Evolutionary conservation across 768 basidiomycete species (phyloP), one percentile per base, ranked within the genome.

Genomic region (Kwoniella sp.): DNA sequence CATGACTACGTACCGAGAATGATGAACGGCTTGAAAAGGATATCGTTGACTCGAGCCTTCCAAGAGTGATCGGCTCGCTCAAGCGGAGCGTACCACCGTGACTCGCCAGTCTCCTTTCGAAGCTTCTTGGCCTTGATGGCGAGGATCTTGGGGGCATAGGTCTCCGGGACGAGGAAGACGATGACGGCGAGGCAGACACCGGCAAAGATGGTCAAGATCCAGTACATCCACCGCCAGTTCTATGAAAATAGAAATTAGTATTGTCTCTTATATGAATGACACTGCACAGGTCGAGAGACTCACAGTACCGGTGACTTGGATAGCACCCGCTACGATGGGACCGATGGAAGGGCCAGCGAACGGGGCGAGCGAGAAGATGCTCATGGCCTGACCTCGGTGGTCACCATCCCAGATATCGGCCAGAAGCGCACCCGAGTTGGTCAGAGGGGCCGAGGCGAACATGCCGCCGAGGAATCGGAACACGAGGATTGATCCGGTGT

Each of bases 391-490:
- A 11, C 76, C 76, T 34, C 76, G 50, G 29, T 69, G 67, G 32
- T 74, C 70, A 6, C 57, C 58, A 39, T 75, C 73, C 73, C 75
- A 76, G 34, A 76, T 73, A 60, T 75, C 74, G 5, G 73, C 74
- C 0, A 77, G 47, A 14, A 77, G 45, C 0, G 73, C 76, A 5
- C 77, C 77, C 1, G 76, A 71, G 39, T 77, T 77, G 29, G 77
- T 77, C 36, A 78, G 58, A 0, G 75, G 71, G 26, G 75, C 73
- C 1, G 73, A 56, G 5, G 76, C 77, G 52, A 73, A 75, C 2
- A 58, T 58, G 0, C 76, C 77, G 12, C 73, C 65, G 15, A 77
- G 47, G 49, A 78, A 74, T 12, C 77, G 67, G 60, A 77, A 77
- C 38, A 76, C 42, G 26, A 78, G 63, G 33, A 77, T 70, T 0